Evolutionary conservation across 2,329 filamentous ascomycete species (phyloP).

Genomic region (Exophiala dermatitidis): DNA sequence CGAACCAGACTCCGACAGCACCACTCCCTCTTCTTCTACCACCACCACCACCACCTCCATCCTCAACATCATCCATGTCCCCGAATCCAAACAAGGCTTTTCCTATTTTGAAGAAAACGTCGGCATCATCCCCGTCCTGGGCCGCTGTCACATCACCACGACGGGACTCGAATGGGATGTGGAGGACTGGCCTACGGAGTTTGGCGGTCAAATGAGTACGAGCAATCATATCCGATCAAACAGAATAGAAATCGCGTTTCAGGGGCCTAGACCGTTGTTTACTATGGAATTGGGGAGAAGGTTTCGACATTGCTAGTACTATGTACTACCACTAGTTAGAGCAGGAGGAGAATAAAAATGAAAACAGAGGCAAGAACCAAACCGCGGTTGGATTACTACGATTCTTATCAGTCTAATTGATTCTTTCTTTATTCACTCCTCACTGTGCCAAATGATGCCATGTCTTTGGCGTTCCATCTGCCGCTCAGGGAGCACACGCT

Average conservation of each 20-base stretch:
- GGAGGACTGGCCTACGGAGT: constrained; percentile 65
- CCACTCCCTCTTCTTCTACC: too few relatives aligned
- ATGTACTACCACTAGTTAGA: neutral
- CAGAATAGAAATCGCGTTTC: constrained; percentile 47
- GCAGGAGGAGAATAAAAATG: too few relatives aligned
- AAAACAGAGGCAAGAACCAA: too few relatives aligned
- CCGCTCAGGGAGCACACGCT: too few relatives aligned
- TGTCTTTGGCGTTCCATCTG: too few relatives aligned
- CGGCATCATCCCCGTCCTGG: constrained; percentile 77
- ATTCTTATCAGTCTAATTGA: too few relatives aligned
- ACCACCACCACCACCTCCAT: too few relatives aligned
- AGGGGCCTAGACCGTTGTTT: constrained; percentile 58
- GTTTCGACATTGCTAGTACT: neutral
- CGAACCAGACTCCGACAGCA: neutral
- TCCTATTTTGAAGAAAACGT: constrained; percentile 64
- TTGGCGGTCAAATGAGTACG: constrained; percentile 67
- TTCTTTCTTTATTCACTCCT: too few relatives aligned
- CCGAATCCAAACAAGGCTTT: constrained; percentile 43
- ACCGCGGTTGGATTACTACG: too few relatives aligned
- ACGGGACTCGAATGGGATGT: constrained; percentile 89
- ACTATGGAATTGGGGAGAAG: constrained; percentile 55
- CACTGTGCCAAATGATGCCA: too few relatives aligned
- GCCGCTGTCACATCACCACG: constrained; percentile 70
- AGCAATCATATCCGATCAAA: constrained; percentile 68
- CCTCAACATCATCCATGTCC: too few relatives aligned